These are phyloP conservation scores for Fusarium aywerte DNA, from an alignment of 2,329 filamentous ascomycete species.

Conservation along the genomic window DNA sequence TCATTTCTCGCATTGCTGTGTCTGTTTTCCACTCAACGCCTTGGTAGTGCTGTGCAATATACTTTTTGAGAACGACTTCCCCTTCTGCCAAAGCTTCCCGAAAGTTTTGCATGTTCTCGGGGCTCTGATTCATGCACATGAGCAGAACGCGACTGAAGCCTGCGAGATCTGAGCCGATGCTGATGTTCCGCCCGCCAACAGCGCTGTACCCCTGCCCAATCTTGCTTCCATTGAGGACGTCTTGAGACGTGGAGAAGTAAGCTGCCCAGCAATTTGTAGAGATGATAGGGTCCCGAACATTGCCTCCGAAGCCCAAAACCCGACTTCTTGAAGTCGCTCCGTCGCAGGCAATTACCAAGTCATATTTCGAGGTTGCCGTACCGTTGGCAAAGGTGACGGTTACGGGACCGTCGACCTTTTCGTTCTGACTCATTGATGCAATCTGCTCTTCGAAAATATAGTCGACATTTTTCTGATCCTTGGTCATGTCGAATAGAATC, in stretches of 20 bases:
- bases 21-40: constrained; percentile 59
- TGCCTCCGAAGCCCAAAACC: constrained; percentile 4
- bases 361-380: constrained; percentile 6
- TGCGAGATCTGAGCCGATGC: constrained; percentile 48
- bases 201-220: constrained; percentile 53
- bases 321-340: constrained; percentile 19
- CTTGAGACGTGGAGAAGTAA: constrained; percentile 54
- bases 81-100: constrained; percentile 52
- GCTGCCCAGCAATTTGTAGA: constrained; percentile 53
- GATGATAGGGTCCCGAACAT: constrained; percentile 2
- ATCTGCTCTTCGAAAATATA: constrained; percentile 25
- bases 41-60: constrained; percentile 53
- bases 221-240: constrained; percentile 53
- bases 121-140: constrained; percentile 51
- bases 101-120: constrained; percentile 49
- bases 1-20: constrained; percentile 51
- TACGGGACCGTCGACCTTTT: not conserved
- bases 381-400: constrained; percentile 17
- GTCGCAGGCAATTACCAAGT: constrained; percentile 18
- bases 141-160: constrained; percentile 49
- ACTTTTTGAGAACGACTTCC: constrained; percentile 47
- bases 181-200: constrained; percentile 53
- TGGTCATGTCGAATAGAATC: constrained; percentile 13
- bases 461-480: constrained; percentile 9
- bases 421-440: constrained; percentile 6